A percentile compares a stretch with the other conserved stretches of the same genome.
Evolutionary conservation across 2,329 filamentous ascomycete species (phyloP).

Genomic region (Botrytis elliptica): DNA sequence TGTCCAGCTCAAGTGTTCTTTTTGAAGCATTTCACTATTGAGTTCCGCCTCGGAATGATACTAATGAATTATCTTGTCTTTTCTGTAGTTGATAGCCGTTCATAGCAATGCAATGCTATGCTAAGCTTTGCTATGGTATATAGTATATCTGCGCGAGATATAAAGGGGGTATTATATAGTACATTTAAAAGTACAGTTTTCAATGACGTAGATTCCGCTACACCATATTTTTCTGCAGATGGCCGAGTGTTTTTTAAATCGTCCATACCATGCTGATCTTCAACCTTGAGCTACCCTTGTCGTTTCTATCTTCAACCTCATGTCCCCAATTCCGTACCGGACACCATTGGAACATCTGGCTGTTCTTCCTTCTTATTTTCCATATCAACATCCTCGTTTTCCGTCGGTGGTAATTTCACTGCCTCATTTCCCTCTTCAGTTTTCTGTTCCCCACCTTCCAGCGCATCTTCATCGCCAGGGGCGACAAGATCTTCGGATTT

Average conservation of each 20-base stretch:
- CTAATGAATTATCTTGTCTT: background rate
- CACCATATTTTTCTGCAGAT: background rate
- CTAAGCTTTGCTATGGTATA: background rate
- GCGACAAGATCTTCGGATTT: slow-evolving; percentile 40
- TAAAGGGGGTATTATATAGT: slow-evolving; percentile 11
- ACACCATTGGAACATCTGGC: background rate
- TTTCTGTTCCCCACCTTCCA: slow-evolving; percentile 39
- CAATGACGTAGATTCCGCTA: slow-evolving; percentile 25
- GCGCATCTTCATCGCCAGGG: slow-evolving; percentile 40
- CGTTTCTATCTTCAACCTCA: background rate
- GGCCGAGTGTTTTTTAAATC: background rate
- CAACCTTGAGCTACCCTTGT: background rate
- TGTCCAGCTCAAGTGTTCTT: background rate
- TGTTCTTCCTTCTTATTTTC: slow-evolving; percentile 9
- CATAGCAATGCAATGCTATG: background rate
- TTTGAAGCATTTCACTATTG: background rate
- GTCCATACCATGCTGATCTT: background rate
- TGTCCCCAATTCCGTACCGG: background rate
- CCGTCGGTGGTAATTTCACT: slow-evolving; percentile 22
- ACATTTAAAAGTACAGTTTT: slow-evolving; percentile 14
- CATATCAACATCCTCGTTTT: slow-evolving; percentile 12
- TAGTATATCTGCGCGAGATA: slow-evolving; percentile 7
- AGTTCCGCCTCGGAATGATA: background rate
- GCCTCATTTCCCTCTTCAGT: background rate
- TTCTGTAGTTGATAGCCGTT: background rate